Percentiles rank a stretch among this genome's conserved stretches.
Evolutionary conservation across 73 alveolate species (phyloP).

Genomic region (Paramecium sexaurelia): DNA sequence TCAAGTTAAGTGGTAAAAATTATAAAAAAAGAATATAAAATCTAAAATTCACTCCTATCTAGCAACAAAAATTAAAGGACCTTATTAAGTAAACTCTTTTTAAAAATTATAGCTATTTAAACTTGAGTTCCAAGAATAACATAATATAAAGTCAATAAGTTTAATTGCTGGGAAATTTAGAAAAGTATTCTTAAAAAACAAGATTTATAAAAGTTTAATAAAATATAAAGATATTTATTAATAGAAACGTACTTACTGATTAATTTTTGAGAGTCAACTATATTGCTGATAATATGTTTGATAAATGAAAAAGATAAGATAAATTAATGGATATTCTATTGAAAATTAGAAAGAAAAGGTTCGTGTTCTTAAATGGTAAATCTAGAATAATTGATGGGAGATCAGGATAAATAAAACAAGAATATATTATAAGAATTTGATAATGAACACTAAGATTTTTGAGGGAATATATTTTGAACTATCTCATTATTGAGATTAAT

Average conservation of each 20-base stretch:
- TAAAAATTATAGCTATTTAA: too few species aligned
- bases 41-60: neutral
- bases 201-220: too few species aligned
- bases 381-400: neutral
- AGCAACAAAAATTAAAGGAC: too few species aligned
- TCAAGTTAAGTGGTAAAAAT: neutral
- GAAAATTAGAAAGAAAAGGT: too few species aligned
- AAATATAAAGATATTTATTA: too few species aligned
- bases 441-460: slow-evolving; percentile 70
- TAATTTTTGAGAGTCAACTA: neutral
- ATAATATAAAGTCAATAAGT: too few species aligned
- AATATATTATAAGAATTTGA: slow-evolving; percentile 68
- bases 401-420: slow-evolving; percentile 52
- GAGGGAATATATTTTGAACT: neutral
- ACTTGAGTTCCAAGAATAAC: too few species aligned
- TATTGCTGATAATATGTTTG: neutral
- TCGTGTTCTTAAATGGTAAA: too few species aligned
- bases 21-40: neutral
- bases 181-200: too few species aligned
- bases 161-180: too few species aligned
- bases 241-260: too few species aligned
- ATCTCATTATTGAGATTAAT: neutral
- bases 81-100: neutral
- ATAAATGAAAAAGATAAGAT: neutral
- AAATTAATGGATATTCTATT: neutral